Percentiles rank a stretch among this genome's conserved stretches.
phyloP scores from a whole-genome alignment of 768 basidiomycete genomes.

The Podaxis mareebaensis region DNA sequence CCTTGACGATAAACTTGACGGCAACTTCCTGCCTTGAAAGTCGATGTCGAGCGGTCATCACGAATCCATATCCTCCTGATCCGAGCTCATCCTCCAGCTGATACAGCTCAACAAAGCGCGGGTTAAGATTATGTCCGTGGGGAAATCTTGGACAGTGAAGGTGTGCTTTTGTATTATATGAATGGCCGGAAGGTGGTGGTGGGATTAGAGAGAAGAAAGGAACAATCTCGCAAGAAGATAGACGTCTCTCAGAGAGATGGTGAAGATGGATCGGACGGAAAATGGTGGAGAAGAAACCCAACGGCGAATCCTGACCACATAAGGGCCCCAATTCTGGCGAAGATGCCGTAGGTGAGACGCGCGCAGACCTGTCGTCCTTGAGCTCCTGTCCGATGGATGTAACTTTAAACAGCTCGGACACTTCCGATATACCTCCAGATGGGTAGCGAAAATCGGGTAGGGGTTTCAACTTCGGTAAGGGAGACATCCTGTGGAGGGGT shows the following conservation, averaged over 20 bases:
- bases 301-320: neutral
- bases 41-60: conserved; percentile 80
- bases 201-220: conserved; percentile 6
- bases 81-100: conserved; percentile 78
- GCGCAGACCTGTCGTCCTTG: neutral
- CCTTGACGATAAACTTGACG: conserved; percentile 93
- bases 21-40: conserved; percentile 70
- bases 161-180: conserved; percentile 33
- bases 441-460: neutral
- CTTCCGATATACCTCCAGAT: conserved; percentile 2
- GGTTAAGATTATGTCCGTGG: conserved; percentile 56
- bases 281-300: neutral
- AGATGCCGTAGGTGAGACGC: neutral
- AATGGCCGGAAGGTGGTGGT: conserved; percentile 12
- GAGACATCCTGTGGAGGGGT: neutral
- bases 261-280: conserved; percentile 7
- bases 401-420: conserved; percentile 12
- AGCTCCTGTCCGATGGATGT: neutral
- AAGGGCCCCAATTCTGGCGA: neutral
- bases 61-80: conserved; percentile 93
- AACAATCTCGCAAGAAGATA: conserved; percentile 1
- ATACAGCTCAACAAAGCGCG: conserved; percentile 60
- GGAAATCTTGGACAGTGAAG: conserved; percentile 52
- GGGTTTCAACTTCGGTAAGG: conserved; percentile 2
- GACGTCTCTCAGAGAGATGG: conserved; percentile 5